Evolutionary conservation across 2,329 filamentous ascomycete genomes (phyloP).

Genomic region (Pestalotiopsis fici): DNA sequence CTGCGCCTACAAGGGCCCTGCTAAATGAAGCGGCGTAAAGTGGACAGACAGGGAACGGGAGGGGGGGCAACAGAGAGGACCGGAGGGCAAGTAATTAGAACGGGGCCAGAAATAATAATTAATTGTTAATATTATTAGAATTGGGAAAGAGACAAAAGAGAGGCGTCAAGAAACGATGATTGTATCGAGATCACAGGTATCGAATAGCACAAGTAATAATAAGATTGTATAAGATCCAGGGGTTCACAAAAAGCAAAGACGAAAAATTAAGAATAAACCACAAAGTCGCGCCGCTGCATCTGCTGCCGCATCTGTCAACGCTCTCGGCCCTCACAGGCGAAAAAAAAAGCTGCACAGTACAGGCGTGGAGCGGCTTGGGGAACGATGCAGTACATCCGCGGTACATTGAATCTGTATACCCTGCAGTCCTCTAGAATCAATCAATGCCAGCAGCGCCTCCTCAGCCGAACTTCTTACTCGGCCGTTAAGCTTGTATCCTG

Average conservation of each 20-base stretch:
- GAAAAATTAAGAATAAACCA: background rate
- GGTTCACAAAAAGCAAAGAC: background rate
- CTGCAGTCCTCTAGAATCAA: background rate
- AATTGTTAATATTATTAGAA: background rate
- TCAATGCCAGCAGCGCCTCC: background rate
- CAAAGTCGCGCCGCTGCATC: background rate
- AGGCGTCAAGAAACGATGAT: background rate
- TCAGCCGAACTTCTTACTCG: background rate
- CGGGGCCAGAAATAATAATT: background rate
- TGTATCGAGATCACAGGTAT: background rate
- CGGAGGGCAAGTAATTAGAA: background rate
- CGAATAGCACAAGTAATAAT: background rate
- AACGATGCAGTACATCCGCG: constrained; percentile 5
- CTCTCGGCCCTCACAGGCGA: constrained; percentile 6
- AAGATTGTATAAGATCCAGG: background rate
- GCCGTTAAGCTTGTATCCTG: background rate
- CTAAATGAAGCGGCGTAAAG: constrained; percentile 11
- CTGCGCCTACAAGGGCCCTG: constrained; percentile 6
- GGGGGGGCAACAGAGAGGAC: constrained; percentile 4
- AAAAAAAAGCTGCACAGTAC: no score
- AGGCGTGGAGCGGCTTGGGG: background rate
- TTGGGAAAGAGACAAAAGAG: background rate
- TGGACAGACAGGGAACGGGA: constrained; percentile 5
- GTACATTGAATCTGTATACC: background rate
- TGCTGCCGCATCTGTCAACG: constrained; percentile 8